Base-by-base conservation (phyloP, 306 rosid species). In the Fagus sylvatica region DNA sequence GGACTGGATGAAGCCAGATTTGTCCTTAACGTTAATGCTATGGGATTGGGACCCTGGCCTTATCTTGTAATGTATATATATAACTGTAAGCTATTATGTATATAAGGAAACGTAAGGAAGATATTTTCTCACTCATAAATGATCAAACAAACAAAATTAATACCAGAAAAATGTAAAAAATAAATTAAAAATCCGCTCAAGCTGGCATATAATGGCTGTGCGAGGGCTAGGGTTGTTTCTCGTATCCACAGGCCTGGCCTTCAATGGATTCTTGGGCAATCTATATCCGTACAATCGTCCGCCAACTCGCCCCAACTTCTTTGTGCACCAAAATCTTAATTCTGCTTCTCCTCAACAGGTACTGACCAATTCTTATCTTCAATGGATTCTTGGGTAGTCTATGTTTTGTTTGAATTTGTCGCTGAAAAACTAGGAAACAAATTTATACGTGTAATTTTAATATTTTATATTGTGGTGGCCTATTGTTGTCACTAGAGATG, bases 271-370 rank as follows among this genome's bases (percentile, higher is more conserved):
- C 7, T 19, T 41, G 7, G 43, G 22, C 64, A 73, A 8, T 66
- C 78, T 72, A 15, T 6, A 17, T 30, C 41, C 78, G 55, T 83
- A 86, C 79, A 65, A 1, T 4, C 83, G 83, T 1, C 85, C 89
- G n/a, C 85, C 85, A 5, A 74, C 81, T 54, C 79, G 84, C 5
- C 17, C 75, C 60, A 74, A 73, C 16, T 33, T 79, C n/a, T 32
- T 56, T 75, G 59, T 53, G 13, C 65, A 46, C 1, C 79, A 76
- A 2, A 76, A 69, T 69, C 74, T 56, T 13, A 4, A 6, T n/a
- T 43, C 78, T 42, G 22, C 68, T 59, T 53, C 76, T 0, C 89
- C 89, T 8, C 87, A 86, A 51, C 89, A 86, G 83, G 85, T 86
- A 73, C 39, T 16, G n/a, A n/a, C n/a, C 34, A 40, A 28, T 34